Base-by-base conservation (phyloP, 2,329 filamentous ascomycete species). In the Thelonectria olida region DNA sequence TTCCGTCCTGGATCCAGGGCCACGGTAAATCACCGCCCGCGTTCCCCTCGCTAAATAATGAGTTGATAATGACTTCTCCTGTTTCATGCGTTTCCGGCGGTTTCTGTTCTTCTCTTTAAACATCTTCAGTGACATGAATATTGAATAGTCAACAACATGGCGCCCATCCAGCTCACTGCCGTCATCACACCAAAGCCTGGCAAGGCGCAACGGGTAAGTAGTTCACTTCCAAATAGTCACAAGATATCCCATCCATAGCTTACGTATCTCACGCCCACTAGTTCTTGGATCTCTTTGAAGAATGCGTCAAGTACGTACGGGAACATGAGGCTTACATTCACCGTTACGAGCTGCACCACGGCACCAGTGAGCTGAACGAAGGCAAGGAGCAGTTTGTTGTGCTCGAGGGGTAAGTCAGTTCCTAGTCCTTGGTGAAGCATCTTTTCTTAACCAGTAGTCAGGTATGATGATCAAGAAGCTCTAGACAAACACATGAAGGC, bases 171-270 rank as follows among this genome's bases (percentile, higher is more conserved):
- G 25, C 63, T 72, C 38, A 71, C 70, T 25, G 72, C 65, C 19
- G 56, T 70, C 61, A 62, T 74, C 48, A 73, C 67, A n/a, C 67
- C 69, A 20, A 72, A 72, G 52, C 62, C 72, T 12, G 71, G 68
- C 39, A 72, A 72, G 55, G 52, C 54, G n/a, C 41, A 65, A 34
- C 59, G 65, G 20, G 67, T 67, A 60, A 58, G 66, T 53, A 45
- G 12, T n/a, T 48, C 51, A 47, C 3, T 17, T 17, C n/a, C n/a
- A n/a, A 34, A 23, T 10, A 25, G 5, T 39, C 25, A 28, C 20
- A 50, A 34, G 39, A 20, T 8, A 25, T 6, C 23, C 1, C 19
- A 5, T 17, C 7, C 36, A 20, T 34, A 13, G 2, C 41, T 59
- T 17, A 44, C n/a, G n/a, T n/a, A n/a, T n/a, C n/a, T n/a, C n/a